Evolutionary conservation across 2,329 filamentous ascomycete genomes (phyloP).

Genomic region (Dothidotthia symphoricarpi): DNA sequence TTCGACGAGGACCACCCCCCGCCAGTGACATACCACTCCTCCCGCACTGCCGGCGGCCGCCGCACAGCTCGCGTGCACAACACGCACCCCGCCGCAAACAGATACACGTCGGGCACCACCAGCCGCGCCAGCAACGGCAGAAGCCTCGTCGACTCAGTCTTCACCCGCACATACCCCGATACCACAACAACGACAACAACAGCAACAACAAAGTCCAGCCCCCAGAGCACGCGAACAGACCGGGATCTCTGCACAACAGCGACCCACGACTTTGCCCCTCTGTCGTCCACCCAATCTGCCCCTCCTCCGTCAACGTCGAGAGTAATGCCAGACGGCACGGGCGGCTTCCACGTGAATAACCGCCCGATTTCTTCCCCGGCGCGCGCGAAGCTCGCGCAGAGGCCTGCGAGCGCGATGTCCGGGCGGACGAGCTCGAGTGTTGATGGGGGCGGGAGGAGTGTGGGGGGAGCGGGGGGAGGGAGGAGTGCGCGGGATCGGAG

Average conservation of each 20-base stretch:
- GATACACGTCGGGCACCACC: too few relatives aligned
- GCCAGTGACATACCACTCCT: slow-evolving; percentile 28
- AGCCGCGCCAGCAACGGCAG: too few relatives aligned
- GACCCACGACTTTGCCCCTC: slow-evolving; percentile 17
- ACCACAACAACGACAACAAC: slow-evolving; percentile 13
- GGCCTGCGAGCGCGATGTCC: slow-evolving; percentile 8
- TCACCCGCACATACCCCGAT: too few relatives aligned
- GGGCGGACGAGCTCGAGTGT: slow-evolving; percentile 3
- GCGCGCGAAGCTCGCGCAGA: too few relatives aligned
- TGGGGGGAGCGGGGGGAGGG: slow-evolving; percentile 17
- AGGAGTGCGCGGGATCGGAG: slow-evolving; percentile 27
- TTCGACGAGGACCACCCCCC: slow-evolving; percentile 30
- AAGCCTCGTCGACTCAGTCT: too few relatives aligned
- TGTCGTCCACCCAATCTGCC: slow-evolving; percentile 11
- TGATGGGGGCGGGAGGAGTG: background rate
- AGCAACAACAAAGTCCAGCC: slow-evolving; percentile 11
- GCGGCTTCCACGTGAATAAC: slow-evolving; percentile 16
- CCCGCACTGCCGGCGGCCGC: slow-evolving; percentile 27
- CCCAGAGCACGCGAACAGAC: slow-evolving; percentile 10
- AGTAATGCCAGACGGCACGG: slow-evolving; percentile 14
- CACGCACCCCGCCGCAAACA: too few relatives aligned
- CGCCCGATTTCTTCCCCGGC: slow-evolving; percentile 13
- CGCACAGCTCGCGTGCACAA: slow-evolving; percentile 20
- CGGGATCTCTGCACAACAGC: slow-evolving; percentile 9
- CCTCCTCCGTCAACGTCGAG: slow-evolving; percentile 3